Base-by-base conservation (phyloP, 768 basidiomycete genomes). In the Kwoniella dendrophila region DNA sequence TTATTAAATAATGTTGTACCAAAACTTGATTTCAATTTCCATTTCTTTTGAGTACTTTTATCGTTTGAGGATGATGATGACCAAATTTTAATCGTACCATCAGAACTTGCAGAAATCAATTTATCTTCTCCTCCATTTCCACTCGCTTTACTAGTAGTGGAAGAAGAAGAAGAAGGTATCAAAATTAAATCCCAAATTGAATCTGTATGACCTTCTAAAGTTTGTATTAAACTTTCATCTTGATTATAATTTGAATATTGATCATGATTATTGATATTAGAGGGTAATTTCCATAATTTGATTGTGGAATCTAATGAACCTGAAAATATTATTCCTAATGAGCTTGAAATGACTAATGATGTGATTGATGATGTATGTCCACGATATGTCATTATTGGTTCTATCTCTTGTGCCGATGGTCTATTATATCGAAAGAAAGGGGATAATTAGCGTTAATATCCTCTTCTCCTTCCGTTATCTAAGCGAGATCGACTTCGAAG, bases 141-240 rank as follows among this genome's bases (percentile, higher is more conserved):
- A 22, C 38, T 41, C 1, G n/a, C 27, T 20, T 56, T 62, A 8
- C 58, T 60, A 8, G n/a, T n/a, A n/a, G n/a, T n/a, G n/a, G n/a
- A n/a, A n/a, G n/a, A n/a, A n/a, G n/a, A n/a, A n/a, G n/a, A n/a
- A n/a, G 63, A 57, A 18, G 90, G 84, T 27, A 92, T 85, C 22
- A 95, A 85, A 10, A 90, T 88, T 52, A 98, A 82, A 75, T 93
- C 96, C 96, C 96, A 99, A 26, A 97, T 89, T 4, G 92, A 92
- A 75, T 99, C 94, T 4, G 92, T 91, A 77, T 96, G 92, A 3
- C 94, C 92, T 30, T 94, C 86, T 29, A 98, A 84, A 67, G 89
- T 87, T 33, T 88, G 88, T 36, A 89, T 84, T 29, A 86, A 83
- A 3, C 88, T 84, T 0, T 86, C 86, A 50, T 89, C 84, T n/a